These are phyloP conservation scores for Lactarius tabidus DNA, from an alignment of 768 basidiomycete genomes.

Conservation along the genomic window DNA sequence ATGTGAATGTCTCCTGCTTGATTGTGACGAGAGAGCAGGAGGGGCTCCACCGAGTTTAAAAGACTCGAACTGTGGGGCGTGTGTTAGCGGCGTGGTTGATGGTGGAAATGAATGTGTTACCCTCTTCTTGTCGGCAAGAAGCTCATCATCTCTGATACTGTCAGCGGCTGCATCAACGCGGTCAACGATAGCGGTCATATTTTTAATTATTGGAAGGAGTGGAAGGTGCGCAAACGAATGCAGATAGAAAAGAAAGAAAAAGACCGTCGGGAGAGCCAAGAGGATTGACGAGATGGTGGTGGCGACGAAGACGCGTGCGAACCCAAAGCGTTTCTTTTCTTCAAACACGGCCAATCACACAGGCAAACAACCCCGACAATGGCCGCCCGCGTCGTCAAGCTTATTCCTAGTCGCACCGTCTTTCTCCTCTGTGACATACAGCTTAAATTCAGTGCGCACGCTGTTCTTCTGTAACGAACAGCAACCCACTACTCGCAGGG, in stretches of 20 bases:
- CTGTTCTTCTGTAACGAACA: background rate
- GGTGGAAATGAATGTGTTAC: constrained; percentile 28
- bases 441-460: constrained; percentile 58
- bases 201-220: constrained; percentile 34
- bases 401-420: constrained; percentile 41
- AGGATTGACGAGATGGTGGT: constrained; percentile 29
- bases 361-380: constrained; percentile 29
- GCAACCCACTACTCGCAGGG: constrained; percentile 29
- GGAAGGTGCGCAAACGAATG: constrained; percentile 34
- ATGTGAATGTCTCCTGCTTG: constrained; percentile 44
- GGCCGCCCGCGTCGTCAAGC: constrained; percentile 31
- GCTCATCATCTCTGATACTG: constrained; percentile 33
- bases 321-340: constrained; percentile 13
- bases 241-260: constrained; percentile 35
- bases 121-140: constrained; percentile 42
- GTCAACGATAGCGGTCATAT: constrained; percentile 39
- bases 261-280: constrained; percentile 31
- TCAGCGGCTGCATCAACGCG: constrained; percentile 30
- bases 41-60: constrained; percentile 58
- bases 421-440: constrained; percentile 88
- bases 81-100: background rate
- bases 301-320: constrained; percentile 29
- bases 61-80: constrained; percentile 53
- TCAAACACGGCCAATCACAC: no score
- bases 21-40: no score